A percentile compares a stretch with the other conserved stretches of the same genome.
Conservation (phyloP, 2,329 filamentous ascomycete genomes). For the Diaporthe capsici region DNA sequence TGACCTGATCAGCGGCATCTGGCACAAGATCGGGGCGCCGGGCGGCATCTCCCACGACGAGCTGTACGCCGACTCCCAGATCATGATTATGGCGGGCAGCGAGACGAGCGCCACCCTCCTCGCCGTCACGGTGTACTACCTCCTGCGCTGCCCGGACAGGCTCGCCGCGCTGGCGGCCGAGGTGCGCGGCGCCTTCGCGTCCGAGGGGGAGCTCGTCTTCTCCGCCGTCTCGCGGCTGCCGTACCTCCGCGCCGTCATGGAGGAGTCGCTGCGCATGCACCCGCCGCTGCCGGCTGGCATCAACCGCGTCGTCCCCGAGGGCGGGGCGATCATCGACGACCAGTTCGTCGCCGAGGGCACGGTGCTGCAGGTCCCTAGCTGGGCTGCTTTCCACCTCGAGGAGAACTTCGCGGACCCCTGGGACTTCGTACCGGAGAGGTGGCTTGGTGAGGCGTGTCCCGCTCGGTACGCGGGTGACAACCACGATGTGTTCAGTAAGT, state of each 20-base stretch:
- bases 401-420: conserved; percentile 48
- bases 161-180: conserved; percentile 34
- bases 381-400: conserved; percentile 46
- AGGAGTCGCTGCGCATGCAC: conserved; percentile 44
- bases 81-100: conserved; percentile 42
- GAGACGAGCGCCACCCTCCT: conserved; percentile 43
- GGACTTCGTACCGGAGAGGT: conserved; percentile 51
- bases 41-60: conserved; percentile 38
- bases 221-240: conserved; percentile 39
- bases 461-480: conserved; percentile 37
- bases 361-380: conserved; percentile 54
- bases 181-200: conserved; percentile 32
- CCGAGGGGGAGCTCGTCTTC: conserved; percentile 16
- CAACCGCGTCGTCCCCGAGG: conserved; percentile 42
- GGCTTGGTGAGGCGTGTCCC: conserved; percentile 45
- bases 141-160: conserved; percentile 39
- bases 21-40: conserved; percentile 26
- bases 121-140: conserved; percentile 40
- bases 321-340: conserved; percentile 44
- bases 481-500: conserved; percentile 40
- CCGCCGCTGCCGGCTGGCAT: conserved; percentile 37
- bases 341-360: conserved; percentile 45
- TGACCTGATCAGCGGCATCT: conserved; percentile 38
- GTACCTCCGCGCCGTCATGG: conserved; percentile 41
- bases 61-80: conserved; percentile 42